Base-by-base conservation (phyloP, 768 basidiomycete genomes). In the Scleroderma citrinum region DNA sequence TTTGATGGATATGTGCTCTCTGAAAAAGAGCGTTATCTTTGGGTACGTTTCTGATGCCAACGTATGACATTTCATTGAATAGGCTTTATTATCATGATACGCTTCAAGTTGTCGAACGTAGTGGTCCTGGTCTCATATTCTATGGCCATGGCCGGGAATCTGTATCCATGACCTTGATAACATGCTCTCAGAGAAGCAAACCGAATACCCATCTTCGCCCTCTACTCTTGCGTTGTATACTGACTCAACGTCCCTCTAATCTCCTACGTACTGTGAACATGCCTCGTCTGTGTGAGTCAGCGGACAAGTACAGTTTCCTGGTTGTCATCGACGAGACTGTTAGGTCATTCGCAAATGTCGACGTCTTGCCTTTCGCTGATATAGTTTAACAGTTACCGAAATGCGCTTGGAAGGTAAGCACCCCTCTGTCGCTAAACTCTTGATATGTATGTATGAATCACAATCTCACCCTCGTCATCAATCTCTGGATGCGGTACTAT, bases 51-150 rank as follows among this genome's bases (percentile, higher is more conserved):
- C 13, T 45, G 26, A 29, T 5, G 26, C 8, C 8, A 29, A 17
- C 8, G 16, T 17, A 19, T 3, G 3, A 10, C 5, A 31, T 14
- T 6, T 5, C 26, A n/a, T 21, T 4, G 10, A 19, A 5, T 55
- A 96, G 94, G 11, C 98, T 97, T 68, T 85, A 92, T 0, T 98
- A 96, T 64, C 89, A 82, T 10, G 95, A 98, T 62, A 97, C 95
- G 5, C 77, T 95, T 51, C 97, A 97, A 66, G 78, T 94, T 34
- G 73, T 98, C 2, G 75, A 93, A 57, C 96, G 98, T 68, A 97
- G 92, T 92, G 95, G 94, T 1, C 90, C 89, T 2, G 95, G 95
- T 2, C 90, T 84, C 56, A 76, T 91, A 61, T 94, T 97, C 72
- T 76, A 91, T 40, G 94, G 92, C 5, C 72, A 78, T 53, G 94